These are phyloP conservation scores for Sarocladiaceae sp. DNA, from an alignment of 2,329 filamentous ascomycete genomes.

Conservation along the genomic window DNA sequence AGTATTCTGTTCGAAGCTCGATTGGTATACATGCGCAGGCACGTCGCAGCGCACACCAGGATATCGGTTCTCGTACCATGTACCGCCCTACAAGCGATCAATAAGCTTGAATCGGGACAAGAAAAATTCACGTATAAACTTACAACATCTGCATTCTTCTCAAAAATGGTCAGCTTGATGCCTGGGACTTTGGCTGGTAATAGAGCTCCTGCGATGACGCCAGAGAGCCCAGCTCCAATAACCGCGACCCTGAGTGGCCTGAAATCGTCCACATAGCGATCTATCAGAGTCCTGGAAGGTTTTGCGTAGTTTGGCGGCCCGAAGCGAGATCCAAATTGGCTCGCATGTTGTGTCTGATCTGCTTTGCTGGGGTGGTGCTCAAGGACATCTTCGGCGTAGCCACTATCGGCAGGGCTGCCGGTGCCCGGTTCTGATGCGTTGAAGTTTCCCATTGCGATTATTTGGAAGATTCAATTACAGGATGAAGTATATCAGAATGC, in stretches of 20 bases:
- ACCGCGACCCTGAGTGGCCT: conserved; percentile 28
- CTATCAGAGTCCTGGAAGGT: conserved; percentile 3
- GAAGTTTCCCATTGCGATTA: neutral
- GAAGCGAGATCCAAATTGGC: neutral
- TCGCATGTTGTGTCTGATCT: neutral
- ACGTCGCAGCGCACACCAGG: conserved; percentile 1
- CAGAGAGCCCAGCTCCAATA: conserved; percentile 30
- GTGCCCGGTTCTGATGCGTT: neutral
- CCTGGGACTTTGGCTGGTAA: conserved; percentile 27
- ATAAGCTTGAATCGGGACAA: conserved; percentile 26
- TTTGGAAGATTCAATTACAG: neutral
- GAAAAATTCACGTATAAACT: neutral
- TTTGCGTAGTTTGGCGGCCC: neutral
- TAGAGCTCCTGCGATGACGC: conserved; percentile 19
- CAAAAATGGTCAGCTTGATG: conserved; percentile 8
- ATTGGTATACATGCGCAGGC: conserved; percentile 12
- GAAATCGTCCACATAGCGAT: conserved; percentile 30
- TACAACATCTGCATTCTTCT: conserved; percentile 9
- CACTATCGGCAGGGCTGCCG: neutral
- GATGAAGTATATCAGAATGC: too few relatives aligned
- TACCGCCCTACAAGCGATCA: conserved; percentile 7
- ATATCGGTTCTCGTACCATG: conserved; percentile 10
- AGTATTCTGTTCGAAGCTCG: conserved; percentile 14
- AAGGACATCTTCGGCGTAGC: neutral
- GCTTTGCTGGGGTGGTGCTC: neutral